phyloP scores from a whole-genome alignment of 176 grass and related monocot genomes.

The Zea mays region Zm-B73-REFERENCE-NAM-5.0 NC_050102.1:148077501-148078000 shows the following conservation, averaged over 20 bases:
- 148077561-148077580: neutral
- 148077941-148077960: neutral
- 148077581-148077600: neutral
- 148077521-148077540: neutral
- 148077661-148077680: neutral
- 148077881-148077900: neutral
- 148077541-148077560: neutral
- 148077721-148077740: too few species aligned
- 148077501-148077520: neutral
- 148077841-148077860: too few species aligned
- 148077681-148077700: too few species aligned
- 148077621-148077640: neutral
- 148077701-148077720: neutral
- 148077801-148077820: too few species aligned
- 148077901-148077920: neutral
- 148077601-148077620: neutral
- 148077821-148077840: too few species aligned
- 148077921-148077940: neutral
- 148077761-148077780: too few species aligned
- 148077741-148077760: too few species aligned
- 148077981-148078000: constrained; percentile 8
- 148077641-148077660: neutral
- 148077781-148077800: too few species aligned
- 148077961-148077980: neutral
- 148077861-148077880: too few species aligned